A percentile compares a stretch with the other conserved stretches of the same genome.
Conservation (phyloP, 768 basidiomycete genomes). For the Pilatotrama ljubarskyi region DNA sequence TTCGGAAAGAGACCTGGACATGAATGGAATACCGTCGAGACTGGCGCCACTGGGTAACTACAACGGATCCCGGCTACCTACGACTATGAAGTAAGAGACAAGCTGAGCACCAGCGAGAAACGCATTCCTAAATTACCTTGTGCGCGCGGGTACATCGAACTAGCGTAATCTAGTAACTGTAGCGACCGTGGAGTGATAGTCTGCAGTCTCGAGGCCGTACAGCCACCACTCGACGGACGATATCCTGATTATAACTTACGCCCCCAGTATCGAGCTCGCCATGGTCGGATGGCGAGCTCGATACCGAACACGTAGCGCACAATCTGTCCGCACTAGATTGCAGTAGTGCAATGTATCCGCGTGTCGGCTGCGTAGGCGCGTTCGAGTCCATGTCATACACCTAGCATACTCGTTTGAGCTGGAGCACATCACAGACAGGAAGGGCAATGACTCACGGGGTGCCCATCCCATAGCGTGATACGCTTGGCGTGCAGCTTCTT, state of each 20-base stretch:
- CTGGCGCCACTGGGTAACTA: background rate
- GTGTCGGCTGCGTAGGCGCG: background rate
- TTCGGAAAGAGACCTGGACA: background rate
- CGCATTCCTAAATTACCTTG: constrained; percentile 3
- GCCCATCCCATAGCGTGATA: constrained; percentile 80
- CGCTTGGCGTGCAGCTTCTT: constrained; percentile 72
- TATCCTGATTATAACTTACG: background rate
- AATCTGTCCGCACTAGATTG: background rate
- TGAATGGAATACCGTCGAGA: constrained; percentile 6
- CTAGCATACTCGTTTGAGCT: background rate
- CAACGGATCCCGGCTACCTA: background rate
- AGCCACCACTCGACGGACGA: constrained; percentile 2
- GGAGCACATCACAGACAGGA: background rate
- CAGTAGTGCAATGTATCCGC: background rate
- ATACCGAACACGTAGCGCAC: background rate
- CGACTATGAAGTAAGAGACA: background rate
- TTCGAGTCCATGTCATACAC: background rate
- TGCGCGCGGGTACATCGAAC: background rate
- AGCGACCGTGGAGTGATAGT: constrained; percentile 13
- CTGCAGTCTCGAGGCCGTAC: background rate
- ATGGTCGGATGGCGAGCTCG: background rate
- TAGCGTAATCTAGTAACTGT: constrained; percentile 3
- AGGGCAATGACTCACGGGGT: constrained; percentile 30
- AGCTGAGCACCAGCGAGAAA: background rate
- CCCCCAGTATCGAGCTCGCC: background rate